Evolutionary conservation across 1,284 basidiomycete species (phyloP), one percentile per base, ranked within the genome.

Genomic region (Sanghuangporus sanghuang): DNA sequence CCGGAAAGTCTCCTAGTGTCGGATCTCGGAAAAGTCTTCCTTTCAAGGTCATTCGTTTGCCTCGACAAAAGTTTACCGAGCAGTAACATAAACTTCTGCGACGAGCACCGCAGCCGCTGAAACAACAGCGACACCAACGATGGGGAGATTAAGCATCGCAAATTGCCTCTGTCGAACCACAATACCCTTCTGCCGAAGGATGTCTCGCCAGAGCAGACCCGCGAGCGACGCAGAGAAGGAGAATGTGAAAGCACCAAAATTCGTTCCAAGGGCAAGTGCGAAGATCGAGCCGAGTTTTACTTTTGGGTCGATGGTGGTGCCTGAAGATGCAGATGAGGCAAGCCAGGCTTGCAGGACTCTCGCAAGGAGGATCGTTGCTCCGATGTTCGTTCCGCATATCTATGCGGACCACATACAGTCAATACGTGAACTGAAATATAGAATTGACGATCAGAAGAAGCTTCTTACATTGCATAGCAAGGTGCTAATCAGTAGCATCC

Each of bases 311-410:
- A 70, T 53, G 1, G 54, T 14, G 27, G 27, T 32, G 27, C 27
- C 27, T 32, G 27, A 32, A 52, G 66, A 40, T 54, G 70, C 60
- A 8, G 66, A 49, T 6, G 68, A 54, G 12, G 71, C 54, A 65
- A 72, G 64, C 77, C 77, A 79, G 39, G 74, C 71, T 66, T 80
- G 80, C 6, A 86, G 72, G 40, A 87, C 80, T 50, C 87, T 80
- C 50, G 87, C 85, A 23, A 98, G 84, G 35, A 99, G 81, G 71
- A 99, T 96, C 0, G 96, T 98, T 2, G 94, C 92, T 48, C 96
- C 96, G 63, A 98, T 98, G 73, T 98, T 98, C 9, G 96, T 98
- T 0, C 95, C 95, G 23, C 92, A 87, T 56, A 95, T 73, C 83
- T 80, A 67, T 12, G n/a, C 56, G 62, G 62, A 36, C 7, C 11